Conservation (phyloP, 2,329 filamentous ascomycete species). For the Xylariomycetidae sp. region DNA sequence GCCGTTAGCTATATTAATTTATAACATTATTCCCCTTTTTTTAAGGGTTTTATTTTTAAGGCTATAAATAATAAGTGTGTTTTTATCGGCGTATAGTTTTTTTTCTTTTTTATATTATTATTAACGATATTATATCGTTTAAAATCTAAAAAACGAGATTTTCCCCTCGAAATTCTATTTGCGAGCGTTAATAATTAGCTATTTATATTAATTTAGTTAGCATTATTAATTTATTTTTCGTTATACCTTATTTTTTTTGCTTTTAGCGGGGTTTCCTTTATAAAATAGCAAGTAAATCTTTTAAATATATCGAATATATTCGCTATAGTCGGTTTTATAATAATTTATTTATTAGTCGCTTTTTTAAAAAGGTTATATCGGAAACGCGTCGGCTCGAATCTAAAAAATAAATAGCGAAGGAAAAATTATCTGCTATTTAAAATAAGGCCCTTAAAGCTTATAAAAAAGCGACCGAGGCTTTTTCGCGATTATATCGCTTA, state of each 20-base stretch:
- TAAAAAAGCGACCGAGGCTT: slow-evolving; percentile 1
- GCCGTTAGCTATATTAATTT: no score
- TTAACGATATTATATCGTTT: no score
- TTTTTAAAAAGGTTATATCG: neutral
- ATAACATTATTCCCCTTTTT: neutral
- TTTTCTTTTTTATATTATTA: no score
- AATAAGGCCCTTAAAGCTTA: slow-evolving; percentile 2
- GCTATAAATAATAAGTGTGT: neutral
- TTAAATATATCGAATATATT: no score
- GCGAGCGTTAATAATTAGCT: no score
- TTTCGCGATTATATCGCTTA: slow-evolving; percentile 3
- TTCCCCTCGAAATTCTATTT: no score
- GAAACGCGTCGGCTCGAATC: neutral
- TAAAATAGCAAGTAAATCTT: no score
- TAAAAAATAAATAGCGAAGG: neutral
- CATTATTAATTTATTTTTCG: slow-evolving; percentile 23
- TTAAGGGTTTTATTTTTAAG: neutral
- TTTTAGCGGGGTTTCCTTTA: slow-evolving; percentile 28
- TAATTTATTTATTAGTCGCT: slow-evolving; percentile 5
- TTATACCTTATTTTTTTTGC: slow-evolving; percentile 26
- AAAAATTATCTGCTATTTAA: slow-evolving; percentile 3
- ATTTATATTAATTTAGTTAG: no score
- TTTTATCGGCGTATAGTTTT: neutral
- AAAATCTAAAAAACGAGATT: no score
- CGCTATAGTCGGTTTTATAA: slow-evolving; percentile 12